Percentiles rank a stretch among this genome's conserved stretches.
These are phyloP conservation scores for Draba incana DNA, from an alignment of 345 rosid genomes.

Conservation along the genomic window DNA sequence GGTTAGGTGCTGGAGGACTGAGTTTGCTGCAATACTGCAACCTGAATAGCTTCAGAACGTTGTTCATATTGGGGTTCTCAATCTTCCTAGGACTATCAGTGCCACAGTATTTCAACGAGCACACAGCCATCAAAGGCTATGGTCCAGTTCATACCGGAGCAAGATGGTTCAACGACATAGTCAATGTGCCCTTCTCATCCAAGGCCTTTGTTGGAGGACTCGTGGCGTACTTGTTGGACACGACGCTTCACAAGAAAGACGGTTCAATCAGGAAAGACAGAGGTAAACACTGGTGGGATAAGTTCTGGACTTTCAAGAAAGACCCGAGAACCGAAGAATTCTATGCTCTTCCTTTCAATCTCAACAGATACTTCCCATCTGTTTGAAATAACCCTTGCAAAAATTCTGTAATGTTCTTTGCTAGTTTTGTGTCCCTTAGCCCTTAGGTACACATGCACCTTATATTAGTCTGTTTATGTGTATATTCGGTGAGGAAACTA, in stretches of 20 bases:
- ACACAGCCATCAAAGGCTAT: slow-evolving; percentile 75
- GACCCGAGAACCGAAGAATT: slow-evolving; percentile 85
- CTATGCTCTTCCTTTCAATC: slow-evolving; percentile 90
- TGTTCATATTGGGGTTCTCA: slow-evolving; percentile 83
- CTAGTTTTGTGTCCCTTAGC: slow-evolving; percentile 9
- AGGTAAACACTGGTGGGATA: slow-evolving; percentile 98
- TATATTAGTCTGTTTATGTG: slow-evolving; percentile 4
- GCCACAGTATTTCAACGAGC: slow-evolving; percentile 92
- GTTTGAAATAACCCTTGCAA: slow-evolving; percentile 45
- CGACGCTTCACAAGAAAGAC: slow-evolving; percentile 63
- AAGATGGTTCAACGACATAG: slow-evolving; percentile 96
- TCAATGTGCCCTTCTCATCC: slow-evolving; percentile 88
- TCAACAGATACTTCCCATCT: slow-evolving; percentile 89
- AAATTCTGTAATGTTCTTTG: neutral
- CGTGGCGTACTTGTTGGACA: slow-evolving; percentile 80
- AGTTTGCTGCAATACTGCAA: slow-evolving; percentile 92
- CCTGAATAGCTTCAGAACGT: slow-evolving; percentile 82
- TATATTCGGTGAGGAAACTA: slow-evolving; percentile 22
- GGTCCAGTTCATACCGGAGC: slow-evolving; percentile 83
- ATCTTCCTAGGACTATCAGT: slow-evolving; percentile 87
- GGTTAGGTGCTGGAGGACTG: slow-evolving; percentile 84
- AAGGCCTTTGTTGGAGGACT: slow-evolving; percentile 87
- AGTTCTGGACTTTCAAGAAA: slow-evolving; percentile 62
- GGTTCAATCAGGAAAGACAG: slow-evolving; percentile 71
- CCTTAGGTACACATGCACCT: neutral